These are phyloP conservation scores for Asterophora parasitica DNA, from an alignment of 768 basidiomycete species.

Conservation along the genomic window DNA sequence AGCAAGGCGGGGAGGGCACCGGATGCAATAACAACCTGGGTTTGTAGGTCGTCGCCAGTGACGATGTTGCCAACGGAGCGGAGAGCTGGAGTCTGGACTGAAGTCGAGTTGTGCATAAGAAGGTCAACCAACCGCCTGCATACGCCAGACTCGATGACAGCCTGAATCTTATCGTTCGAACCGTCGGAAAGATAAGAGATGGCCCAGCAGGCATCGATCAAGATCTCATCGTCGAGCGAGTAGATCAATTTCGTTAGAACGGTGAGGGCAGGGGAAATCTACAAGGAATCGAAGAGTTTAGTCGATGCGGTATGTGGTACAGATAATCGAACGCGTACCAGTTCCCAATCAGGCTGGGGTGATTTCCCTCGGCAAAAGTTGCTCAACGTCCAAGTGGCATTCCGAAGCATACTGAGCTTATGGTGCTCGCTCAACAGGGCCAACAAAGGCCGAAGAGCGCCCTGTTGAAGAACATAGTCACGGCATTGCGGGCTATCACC, in stretches of 20 bases:
- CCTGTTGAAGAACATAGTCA: constrained; percentile 92
- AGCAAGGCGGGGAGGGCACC: constrained; percentile 95
- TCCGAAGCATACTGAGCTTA: constrained; percentile 97
- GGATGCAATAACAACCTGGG: constrained; percentile 97
- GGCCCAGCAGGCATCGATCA: constrained; percentile 99
- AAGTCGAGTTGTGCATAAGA: constrained; percentile 90
- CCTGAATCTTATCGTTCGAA: constrained; percentile 99
- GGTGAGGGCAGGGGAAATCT: constrained; percentile 98
- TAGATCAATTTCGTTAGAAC: constrained; percentile 98
- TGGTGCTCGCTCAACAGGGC: constrained; percentile 91
- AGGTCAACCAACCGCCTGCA: constrained; percentile 96
- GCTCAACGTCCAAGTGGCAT: constrained; percentile 98
- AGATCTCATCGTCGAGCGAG: constrained; percentile 96
- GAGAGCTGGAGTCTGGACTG: constrained; percentile 96
- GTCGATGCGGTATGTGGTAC: constrained; percentile 10
- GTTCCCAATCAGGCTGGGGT: constrained; percentile 96
- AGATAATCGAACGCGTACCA: constrained; percentile 51
- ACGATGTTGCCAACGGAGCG: constrained; percentile 99
- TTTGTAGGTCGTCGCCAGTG: constrained; percentile 98
- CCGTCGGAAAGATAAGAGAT: constrained; percentile 99
- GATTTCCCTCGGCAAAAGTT: constrained; percentile 99
- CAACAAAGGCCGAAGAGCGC: constrained; percentile 89
- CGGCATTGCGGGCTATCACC: constrained; percentile 97
- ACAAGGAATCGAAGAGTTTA: constrained; percentile 10
- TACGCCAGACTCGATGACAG: constrained; percentile 97